Percentiles rank a stretch among this genome's conserved stretches.
These are phyloP conservation scores for Microsporum audouinii DNA, from an alignment of 2,329 filamentous ascomycete species.

Conservation along the genomic window DNA sequence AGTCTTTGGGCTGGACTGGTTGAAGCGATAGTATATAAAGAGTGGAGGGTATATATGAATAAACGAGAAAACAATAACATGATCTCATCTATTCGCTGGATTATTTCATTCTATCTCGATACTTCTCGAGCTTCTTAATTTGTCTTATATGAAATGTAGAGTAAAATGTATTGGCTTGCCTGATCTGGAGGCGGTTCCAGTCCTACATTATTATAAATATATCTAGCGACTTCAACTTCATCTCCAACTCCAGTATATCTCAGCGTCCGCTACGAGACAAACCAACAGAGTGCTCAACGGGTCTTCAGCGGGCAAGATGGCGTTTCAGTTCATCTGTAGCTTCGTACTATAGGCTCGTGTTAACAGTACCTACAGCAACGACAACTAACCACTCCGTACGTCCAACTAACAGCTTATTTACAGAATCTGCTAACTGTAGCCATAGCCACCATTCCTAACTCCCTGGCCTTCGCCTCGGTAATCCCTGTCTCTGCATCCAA, in stretches of 20 bases:
- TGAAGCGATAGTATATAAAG: conserved; percentile 8
- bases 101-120: not conserved
- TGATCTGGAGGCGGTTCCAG: too few relatives aligned
- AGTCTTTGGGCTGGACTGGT: conserved; percentile 44
- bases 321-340: too few relatives aligned
- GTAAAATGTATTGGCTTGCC: too few relatives aligned
- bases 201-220: too few relatives aligned
- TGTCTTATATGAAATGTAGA: not conserved
- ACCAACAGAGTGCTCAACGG: too few relatives aligned
- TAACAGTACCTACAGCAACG: not conserved
- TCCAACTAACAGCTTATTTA: not conserved
- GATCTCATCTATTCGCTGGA: not conserved
- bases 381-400: not conserved
- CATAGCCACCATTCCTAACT: not conserved
- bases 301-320: too few relatives aligned
- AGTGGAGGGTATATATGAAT: not conserved
- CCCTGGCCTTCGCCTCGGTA: not conserved
- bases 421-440: not conserved
- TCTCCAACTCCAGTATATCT: too few relatives aligned
- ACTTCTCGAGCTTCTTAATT: not conserved
- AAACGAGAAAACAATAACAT: not conserved
- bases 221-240: too few relatives aligned
- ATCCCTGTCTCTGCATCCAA: not conserved
- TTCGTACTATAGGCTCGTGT: too few relatives aligned
- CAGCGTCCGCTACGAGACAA: too few relatives aligned